phyloP scores from a whole-genome alignment of 345 rosid species.

The Isatis tinctoria region DNA sequence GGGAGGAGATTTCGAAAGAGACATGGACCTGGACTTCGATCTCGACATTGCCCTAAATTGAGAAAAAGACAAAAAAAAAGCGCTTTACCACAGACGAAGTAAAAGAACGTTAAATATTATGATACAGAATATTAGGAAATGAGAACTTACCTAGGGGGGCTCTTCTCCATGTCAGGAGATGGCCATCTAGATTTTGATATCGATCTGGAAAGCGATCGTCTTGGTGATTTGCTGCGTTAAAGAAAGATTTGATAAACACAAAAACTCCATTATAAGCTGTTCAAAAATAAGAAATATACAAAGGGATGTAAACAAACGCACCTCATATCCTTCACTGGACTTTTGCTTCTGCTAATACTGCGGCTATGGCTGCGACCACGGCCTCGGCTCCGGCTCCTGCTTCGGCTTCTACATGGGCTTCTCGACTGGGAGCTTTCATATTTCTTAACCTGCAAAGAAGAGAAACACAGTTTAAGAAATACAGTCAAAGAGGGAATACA shows the following conservation, averaged over 20 bases:
- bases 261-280: background rate
- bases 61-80: background rate
- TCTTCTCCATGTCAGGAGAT: conserved; percentile 50
- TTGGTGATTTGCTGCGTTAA: conserved; percentile 52
- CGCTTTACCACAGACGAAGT: background rate
- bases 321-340: conserved; percentile 59
- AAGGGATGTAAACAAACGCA: conserved; percentile 8
- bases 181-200: conserved; percentile 68
- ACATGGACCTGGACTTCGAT: conserved; percentile 33
- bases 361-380: conserved; percentile 40
- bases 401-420: conserved; percentile 48
- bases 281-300: background rate
- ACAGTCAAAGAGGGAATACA: background rate
- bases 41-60: conserved; percentile 25
- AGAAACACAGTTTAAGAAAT: background rate
- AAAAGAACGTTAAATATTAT: background rate
- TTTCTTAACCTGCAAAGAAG: conserved; percentile 57
- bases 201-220: conserved; percentile 52
- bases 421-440: conserved; percentile 63
- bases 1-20: conserved; percentile 55
- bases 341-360: conserved; percentile 61
- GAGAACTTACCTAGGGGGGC: conserved; percentile 43
- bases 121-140: background rate
- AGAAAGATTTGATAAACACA: conserved; percentile 6
- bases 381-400: conserved; percentile 48